These are phyloP conservation scores for Tolypocladium guangdongense DNA, from an alignment of 2,329 filamentous ascomycete species.

Conservation along the genomic window DNA sequence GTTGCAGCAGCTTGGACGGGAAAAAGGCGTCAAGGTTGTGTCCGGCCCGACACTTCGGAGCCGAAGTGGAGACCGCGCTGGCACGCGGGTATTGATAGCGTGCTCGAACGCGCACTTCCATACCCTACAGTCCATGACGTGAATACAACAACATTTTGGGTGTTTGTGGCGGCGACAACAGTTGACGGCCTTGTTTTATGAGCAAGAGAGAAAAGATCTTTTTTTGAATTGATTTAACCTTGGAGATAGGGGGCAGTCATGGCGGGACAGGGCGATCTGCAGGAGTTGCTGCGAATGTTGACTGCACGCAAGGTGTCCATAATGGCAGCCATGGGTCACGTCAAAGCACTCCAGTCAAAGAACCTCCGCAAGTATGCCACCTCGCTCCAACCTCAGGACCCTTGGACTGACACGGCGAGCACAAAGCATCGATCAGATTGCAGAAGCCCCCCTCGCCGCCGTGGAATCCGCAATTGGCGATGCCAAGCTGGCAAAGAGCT, in stretches of 20 bases:
- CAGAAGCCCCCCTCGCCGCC: conserved; percentile 31
- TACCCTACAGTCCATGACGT: neutral
- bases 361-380: conserved; percentile 40
- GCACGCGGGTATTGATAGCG: too few species aligned
- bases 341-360: conserved; percentile 44
- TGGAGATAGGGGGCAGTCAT: conserved; percentile 19
- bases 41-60: conserved; percentile 8
- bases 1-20: neutral
- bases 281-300: conserved; percentile 49
- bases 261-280: conserved; percentile 47
- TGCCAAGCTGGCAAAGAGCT: conserved; percentile 35
- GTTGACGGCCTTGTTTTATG: neutral
- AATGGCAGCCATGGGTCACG: conserved; percentile 46
- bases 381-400: too few species aligned
- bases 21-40: conserved; percentile 2
- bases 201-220: neutral
- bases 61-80: neutral
- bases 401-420: neutral
- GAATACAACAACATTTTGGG: neutral
- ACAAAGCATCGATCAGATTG: conserved; percentile 42
- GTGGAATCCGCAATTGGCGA: conserved; percentile 37
- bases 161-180: neutral
- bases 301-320: conserved; percentile 48
- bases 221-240: neutral
- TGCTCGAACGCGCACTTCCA: neutral